Percentiles rank a stretch among this genome's conserved stretches.
phyloP scores from a whole-genome alignment of 257 asterid species.

The Pogostemon cablin region DNA sequence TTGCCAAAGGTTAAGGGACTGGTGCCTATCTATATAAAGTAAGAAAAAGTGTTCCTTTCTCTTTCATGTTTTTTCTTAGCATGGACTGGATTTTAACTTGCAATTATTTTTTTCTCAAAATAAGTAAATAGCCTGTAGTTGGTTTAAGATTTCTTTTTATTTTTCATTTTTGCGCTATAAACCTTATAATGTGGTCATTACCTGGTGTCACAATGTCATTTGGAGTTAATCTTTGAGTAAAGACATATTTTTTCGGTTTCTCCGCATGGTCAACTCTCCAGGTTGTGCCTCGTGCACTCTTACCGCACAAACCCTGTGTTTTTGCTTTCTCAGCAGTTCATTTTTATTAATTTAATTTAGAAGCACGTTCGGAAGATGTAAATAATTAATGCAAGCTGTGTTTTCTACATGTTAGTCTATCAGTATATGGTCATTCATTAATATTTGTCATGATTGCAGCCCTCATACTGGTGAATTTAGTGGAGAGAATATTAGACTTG shows the following conservation, averaged over 20 bases:
- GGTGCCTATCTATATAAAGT: slow-evolving; percentile 94
- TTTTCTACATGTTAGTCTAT: slow-evolving; percentile 19
- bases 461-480: slow-evolving; percentile 84
- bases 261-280: background rate
- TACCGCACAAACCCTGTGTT: slow-evolving; percentile 2
- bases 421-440: slow-evolving; percentile 28
- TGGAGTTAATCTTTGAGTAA: slow-evolving; percentile 5
- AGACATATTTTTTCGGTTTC: slow-evolving; percentile 7
- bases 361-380: background rate
- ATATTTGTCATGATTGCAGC: slow-evolving; percentile 55
- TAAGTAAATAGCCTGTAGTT: background rate
- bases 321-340: slow-evolving; percentile 3
- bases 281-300: background rate
- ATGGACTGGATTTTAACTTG: slow-evolving; percentile 15
- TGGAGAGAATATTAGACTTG: slow-evolving; percentile 92
- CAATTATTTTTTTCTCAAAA: background rate
- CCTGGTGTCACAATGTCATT: background rate
- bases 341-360: background rate
- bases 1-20: slow-evolving; percentile 88
- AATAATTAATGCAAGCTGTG: background rate
- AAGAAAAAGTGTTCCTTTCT: slow-evolving; percentile 26
- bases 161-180: background rate
- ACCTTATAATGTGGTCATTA: background rate
- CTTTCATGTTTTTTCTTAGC: background rate
- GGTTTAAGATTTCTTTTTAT: slow-evolving; percentile 8